Base-by-base conservation (phyloP, 2,329 filamentous ascomycete species). In the Colletotrichum acutatum region DNA sequence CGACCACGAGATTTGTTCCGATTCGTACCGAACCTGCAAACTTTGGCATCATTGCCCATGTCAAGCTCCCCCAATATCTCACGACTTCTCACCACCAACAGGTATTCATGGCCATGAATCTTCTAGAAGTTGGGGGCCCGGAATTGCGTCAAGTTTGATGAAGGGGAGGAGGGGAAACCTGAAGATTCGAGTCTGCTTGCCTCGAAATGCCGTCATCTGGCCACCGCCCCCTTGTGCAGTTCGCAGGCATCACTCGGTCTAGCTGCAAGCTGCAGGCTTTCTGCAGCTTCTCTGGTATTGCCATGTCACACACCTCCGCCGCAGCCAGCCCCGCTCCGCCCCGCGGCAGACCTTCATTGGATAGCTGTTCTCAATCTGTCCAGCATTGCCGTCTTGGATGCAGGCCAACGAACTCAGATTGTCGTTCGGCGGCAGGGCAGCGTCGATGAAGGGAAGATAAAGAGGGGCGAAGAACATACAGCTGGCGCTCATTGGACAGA, bases 301-400 rank as follows among this genome's bases (percentile, higher is more conserved):
- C 60, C 71, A 73, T 71, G 71, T 73, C 71, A 73, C 71, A 62
- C 68, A 66, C 34, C 67, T 62, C 42, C 49, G 49, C 62, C 52
- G 68, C 62, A 74, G 61, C 62, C 68, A 72, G 61, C 71, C 71
- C 71, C 71, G 71, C 71, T 72, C 57, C 62, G 71, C 68, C 57
- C 68, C 62, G 68, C 68, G 68, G 71, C 71, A 67, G 37, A 26
- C 30, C 34, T 46, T 53, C 30, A 72, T 74, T 74, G 71, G 67
- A 57, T 24, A 24, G 46, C 42, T 30, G 62, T 46, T 14, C 53
- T 66, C n/a, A 26, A 68, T 24, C 19, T 28, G 24, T 46, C 52
- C 56, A 62, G 46, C 58, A 62, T 71, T 53, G 58, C 56, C 46
- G 53, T 63, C 53, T 59, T 71, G 56, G 32, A 46, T 69, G 46